Evolutionary conservation across 345 rosid genomes (phyloP), one percentile per base, ranked within the genome.

Genomic region (Eucalyptus polybractea): DNA sequence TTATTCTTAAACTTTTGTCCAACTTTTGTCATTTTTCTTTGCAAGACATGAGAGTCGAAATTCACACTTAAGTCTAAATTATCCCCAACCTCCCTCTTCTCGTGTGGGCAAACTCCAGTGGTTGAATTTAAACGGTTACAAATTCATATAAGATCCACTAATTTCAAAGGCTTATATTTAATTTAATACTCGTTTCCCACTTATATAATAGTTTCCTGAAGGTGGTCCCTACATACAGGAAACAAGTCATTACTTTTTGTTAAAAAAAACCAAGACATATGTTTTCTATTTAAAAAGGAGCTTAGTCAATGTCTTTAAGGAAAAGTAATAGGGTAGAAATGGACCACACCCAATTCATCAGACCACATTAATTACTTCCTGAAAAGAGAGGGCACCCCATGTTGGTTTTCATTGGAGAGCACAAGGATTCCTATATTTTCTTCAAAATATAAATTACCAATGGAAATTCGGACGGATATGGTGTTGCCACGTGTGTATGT

Each of bases 31-130:
- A 0, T 53, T 0, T 53, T 7, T 19, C 3, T 0, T 53, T 21
- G 0, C 0, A 1, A 21, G 10, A 8, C 1, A 21, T 8, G 25
- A 21, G 0, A 19, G 4, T 53, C 10, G 24, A 19, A 53, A 19
- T 53, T 0, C 56, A 53, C 8, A 50, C 53, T 50, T 3, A 16
- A 51, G 0, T 0, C 25, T 53, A 53, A 53, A 8, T 53, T 2
- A 53, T 53, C 5, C 0, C 10, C 2, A 21, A 2, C 25, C 25
- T 21, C 10, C 2, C 10, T 21, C 58, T 53, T 53, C 2, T 53
- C 10, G 4, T 53, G 10, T 53, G 58, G 0, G 58, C 58, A 53
- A 2, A 53, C 5, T 1, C 25, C 0, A 0, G 2, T 53, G 5
- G 2, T 53, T 53, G 58, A 53, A 53, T 53, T 53, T 7, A 53